Conservation (phyloP, 1,139 yeast genomes). For the Magnusiomyces sp. region DNA sequence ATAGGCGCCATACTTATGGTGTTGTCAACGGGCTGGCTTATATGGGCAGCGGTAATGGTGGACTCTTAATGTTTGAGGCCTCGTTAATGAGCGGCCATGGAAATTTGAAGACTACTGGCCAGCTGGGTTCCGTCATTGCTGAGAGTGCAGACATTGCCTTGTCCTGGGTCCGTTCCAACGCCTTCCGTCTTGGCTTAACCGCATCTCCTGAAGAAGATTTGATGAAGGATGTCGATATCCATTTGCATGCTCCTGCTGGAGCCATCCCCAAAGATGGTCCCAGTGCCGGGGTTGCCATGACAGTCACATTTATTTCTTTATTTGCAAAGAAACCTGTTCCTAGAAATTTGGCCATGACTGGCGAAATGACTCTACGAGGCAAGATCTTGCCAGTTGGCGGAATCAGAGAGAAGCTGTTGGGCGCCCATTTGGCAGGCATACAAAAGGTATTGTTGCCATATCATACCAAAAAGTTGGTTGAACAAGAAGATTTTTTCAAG, state of each 20-base stretch:
- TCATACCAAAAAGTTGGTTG: slow-evolving; percentile 61
- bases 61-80: slow-evolving; percentile 73
- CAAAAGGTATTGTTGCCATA: slow-evolving; percentile 61
- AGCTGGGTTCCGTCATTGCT: slow-evolving; percentile 72
- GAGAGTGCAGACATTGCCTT: slow-evolving; percentile 79
- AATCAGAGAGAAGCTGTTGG: slow-evolving; percentile 70
- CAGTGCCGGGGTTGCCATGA: slow-evolving; percentile 87
- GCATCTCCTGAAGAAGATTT: slow-evolving; percentile 33
- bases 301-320: slow-evolving; percentile 67
- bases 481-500: slow-evolving; percentile 53
- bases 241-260: slow-evolving; percentile 86
- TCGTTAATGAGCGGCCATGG: slow-evolving; percentile 51
- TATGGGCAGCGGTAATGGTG: slow-evolving; percentile 83
- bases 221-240: slow-evolving; percentile 52
- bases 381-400: slow-evolving; percentile 88
- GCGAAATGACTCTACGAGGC: slow-evolving; percentile 83
- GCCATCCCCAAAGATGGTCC: slow-evolving; percentile 90
- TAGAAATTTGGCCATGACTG: slow-evolving; percentile 77
- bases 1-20: slow-evolving; percentile 45
- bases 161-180: slow-evolving; percentile 60
- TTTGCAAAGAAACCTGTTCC: slow-evolving; percentile 62
- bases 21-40: slow-evolving; percentile 88
- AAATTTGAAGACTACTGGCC: slow-evolving; percentile 65
- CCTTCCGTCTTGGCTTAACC: slow-evolving; percentile 33
- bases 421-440: slow-evolving; percentile 69